Percentiles rank a stretch among this genome's conserved stretches.
phyloP scores from a whole-genome alignment of 2,329 filamentous ascomycete species.

The Pseudogymnoascus sp. region DNA sequence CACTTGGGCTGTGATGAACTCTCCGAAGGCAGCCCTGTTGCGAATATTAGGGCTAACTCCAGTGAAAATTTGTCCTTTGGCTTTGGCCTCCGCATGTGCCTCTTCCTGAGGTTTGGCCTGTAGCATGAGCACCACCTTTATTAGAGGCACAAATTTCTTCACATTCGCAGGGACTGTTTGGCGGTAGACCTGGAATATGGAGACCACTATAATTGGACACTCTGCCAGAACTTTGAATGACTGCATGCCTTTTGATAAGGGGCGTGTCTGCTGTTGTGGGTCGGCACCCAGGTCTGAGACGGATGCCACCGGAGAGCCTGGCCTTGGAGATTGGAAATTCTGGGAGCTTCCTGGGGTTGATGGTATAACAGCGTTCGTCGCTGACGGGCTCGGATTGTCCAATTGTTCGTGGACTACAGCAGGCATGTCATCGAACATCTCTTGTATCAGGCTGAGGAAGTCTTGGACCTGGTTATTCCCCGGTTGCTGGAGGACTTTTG shows the following conservation, averaged over 20 bases:
- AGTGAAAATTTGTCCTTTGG: conserved; percentile 75
- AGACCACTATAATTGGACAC: conserved; percentile 97
- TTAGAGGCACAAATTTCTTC: conserved; percentile 83
- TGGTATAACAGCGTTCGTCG: conserved; percentile 48
- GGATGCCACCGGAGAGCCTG: conserved; percentile 80
- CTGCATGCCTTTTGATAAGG: conserved; percentile 87
- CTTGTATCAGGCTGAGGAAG: conserved; percentile 85
- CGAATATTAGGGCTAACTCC: conserved; percentile 91
- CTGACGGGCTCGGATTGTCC: conserved; percentile 59
- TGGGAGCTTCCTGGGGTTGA: conserved; percentile 57
- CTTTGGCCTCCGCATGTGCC: conserved; percentile 77
- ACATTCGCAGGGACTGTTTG: conserved; percentile 74
- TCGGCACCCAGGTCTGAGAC: conserved; percentile 74
- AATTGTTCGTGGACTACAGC: conserved; percentile 92
- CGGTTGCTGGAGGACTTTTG: conserved; percentile 57
- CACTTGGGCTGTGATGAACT: conserved; percentile 95
- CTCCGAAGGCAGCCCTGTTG: conserved; percentile 88
- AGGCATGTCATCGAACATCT: conserved; percentile 93
- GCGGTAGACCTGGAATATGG: conserved; percentile 91
- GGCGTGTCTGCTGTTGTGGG: conserved; percentile 69
- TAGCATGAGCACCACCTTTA: conserved; percentile 79
- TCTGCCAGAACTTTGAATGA: conserved; percentile 98
- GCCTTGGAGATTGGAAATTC: conserved; percentile 79
- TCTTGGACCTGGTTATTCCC: conserved; percentile 65
- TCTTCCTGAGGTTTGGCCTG: conserved; percentile 91